Evolutionary conservation across 2,329 filamentous ascomycete genomes (phyloP).

Genomic region (Penicillium rolfsii): DNA sequence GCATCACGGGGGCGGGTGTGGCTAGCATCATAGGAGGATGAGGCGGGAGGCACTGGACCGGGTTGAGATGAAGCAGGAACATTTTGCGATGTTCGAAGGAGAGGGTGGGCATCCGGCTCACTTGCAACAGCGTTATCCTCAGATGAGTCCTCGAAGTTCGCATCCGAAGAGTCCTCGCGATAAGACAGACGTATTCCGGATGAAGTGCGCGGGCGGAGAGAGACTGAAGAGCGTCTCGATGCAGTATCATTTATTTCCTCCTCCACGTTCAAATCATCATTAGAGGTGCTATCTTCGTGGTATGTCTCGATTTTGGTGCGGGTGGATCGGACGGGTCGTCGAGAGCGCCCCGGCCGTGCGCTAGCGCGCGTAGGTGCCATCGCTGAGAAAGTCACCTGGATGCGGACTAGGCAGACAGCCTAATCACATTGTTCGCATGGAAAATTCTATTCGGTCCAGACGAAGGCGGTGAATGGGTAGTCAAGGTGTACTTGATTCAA

Average conservation of each 20-base stretch:
- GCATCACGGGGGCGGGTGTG: slow-evolving; percentile 10
- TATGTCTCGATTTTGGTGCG: slow-evolving; percentile 44
- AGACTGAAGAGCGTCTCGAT: slow-evolving; percentile 28
- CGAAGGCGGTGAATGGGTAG: neutral
- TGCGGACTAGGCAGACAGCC: neutral
- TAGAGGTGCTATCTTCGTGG: slow-evolving; percentile 42
- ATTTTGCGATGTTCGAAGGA: neutral
- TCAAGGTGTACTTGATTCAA: neutral
- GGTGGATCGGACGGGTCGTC: slow-evolving; percentile 42
- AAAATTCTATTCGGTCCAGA: neutral
- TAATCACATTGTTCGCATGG: neutral
- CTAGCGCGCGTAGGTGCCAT: slow-evolving; percentile 39
- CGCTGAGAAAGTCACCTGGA: slow-evolving; percentile 15
- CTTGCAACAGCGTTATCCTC: slow-evolving; percentile 21
- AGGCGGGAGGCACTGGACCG: slow-evolving; percentile 3
- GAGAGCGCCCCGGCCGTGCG: slow-evolving; percentile 30
- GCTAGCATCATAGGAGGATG: slow-evolving; percentile 2
- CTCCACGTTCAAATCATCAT: slow-evolving; percentile 29
- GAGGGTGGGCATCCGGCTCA: slow-evolving; percentile 3
- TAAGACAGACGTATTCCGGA: slow-evolving; percentile 35
- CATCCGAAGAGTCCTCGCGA: slow-evolving; percentile 42
- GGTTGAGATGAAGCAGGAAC: neutral
- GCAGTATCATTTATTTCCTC: slow-evolving; percentile 17
- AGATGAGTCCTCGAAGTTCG: slow-evolving; percentile 22
- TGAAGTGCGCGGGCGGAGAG: slow-evolving; percentile 38